These are phyloP conservation scores for Carpinus viminea DNA, from an alignment of 306 rosid genomes.

Conservation along the genomic window DNA sequence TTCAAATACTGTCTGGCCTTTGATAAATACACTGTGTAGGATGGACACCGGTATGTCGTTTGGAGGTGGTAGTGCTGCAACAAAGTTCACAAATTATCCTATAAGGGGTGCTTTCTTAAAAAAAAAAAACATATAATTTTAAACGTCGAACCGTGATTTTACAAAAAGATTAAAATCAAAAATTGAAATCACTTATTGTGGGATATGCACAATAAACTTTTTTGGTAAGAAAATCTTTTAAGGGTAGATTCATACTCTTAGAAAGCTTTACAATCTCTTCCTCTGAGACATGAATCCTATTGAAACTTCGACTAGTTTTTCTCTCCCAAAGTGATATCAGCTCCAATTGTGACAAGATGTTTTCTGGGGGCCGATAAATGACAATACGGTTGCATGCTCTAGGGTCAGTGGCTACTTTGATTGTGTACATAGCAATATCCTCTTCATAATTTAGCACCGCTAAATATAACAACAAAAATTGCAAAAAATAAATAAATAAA, in stretches of 20 bases:
- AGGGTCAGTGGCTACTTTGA: constrained; percentile 50
- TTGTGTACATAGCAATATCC: constrained; percentile 40
- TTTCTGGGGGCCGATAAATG: constrained; percentile 28
- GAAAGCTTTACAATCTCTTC: constrained; percentile 36
- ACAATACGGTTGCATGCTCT: constrained; percentile 39
- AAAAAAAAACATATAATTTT: no score
- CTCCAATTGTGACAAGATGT: constrained; percentile 43
- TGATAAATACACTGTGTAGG: constrained; percentile 36
- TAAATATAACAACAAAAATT: neutral
- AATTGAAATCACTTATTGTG: no score
- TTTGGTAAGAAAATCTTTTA: neutral
- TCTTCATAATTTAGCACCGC: constrained; percentile 53
- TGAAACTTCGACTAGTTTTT: constrained; percentile 27
- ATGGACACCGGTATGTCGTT: constrained; percentile 35
- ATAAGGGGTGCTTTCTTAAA: no score
- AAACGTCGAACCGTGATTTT: no score
- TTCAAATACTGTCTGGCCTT: constrained; percentile 37
- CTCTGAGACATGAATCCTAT: constrained; percentile 11
- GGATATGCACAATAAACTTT: no score
- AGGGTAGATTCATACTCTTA: constrained; percentile 20
- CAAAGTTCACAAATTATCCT: neutral
- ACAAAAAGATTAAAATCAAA: no score
- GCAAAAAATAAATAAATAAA: neutral
- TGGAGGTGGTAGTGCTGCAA: constrained; percentile 44
- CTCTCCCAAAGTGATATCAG: constrained; percentile 48